phyloP scores from a whole-genome alignment of 768 basidiomycete genomes.

The Mycena venus region DNA sequence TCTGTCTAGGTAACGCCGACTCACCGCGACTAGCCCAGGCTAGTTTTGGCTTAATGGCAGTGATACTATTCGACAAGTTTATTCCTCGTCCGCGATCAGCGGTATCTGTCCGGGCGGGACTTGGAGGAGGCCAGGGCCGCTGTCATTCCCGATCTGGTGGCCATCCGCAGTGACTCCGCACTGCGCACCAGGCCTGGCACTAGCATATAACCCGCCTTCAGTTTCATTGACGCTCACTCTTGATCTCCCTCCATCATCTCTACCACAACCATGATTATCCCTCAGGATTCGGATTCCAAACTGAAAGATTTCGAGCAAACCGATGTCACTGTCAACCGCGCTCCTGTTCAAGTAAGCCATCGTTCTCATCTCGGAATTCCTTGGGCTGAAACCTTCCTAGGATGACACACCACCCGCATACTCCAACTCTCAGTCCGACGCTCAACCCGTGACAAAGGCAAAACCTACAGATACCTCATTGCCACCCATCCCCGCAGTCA shows the following conservation, averaged over 20 bases:
- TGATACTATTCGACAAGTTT: too few species aligned
- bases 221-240: background rate
- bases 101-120: too few species aligned
- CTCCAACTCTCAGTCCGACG: background rate
- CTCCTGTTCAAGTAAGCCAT: background rate
- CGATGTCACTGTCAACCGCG: slow-evolving; percentile 18
- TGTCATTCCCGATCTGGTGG: background rate
- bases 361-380: too few species aligned
- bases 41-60: too few species aligned
- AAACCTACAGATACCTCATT: too few species aligned
- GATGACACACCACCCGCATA: slow-evolving; percentile 32
- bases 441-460: too few species aligned
- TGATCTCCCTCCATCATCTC: background rate
- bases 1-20: too few species aligned
- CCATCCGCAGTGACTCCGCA: slow-evolving; percentile 5
- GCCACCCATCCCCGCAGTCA: slow-evolving; percentile 10
- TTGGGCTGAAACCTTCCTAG: background rate
- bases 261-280: slow-evolving; percentile 24
- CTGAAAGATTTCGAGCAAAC: background rate
- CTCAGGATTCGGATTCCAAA: slow-evolving; percentile 7
- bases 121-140: background rate
- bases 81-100: too few species aligned
- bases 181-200: background rate
- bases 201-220: slow-evolving; percentile 12
- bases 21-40: too few species aligned